Conservation (phyloP, 768 basidiomycete species). For the Rhizopogon salebrosus region DNA sequence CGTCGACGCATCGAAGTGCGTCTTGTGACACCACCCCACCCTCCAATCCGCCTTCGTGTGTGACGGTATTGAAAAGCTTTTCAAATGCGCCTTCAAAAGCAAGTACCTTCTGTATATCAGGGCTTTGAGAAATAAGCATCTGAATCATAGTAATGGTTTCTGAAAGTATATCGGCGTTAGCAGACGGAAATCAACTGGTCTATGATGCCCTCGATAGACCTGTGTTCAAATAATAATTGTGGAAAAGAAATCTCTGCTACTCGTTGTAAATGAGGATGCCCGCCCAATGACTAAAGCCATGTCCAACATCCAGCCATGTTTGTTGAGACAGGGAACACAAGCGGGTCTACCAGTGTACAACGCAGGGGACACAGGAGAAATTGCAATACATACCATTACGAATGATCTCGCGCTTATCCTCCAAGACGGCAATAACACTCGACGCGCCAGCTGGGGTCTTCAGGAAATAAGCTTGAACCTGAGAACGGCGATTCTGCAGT, state of each 20-base stretch:
- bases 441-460: slow-evolving; percentile 74
- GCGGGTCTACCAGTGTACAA: slow-evolving; percentile 3
- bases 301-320: background rate
- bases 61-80: slow-evolving; percentile 84
- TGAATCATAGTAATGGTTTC: slow-evolving; percentile 85
- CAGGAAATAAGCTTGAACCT: slow-evolving; percentile 88
- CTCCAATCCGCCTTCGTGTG: slow-evolving; percentile 86
- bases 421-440: slow-evolving; percentile 68
- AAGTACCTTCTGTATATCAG: slow-evolving; percentile 93
- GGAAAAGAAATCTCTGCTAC: background rate
- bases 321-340: slow-evolving; percentile 2
- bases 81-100: slow-evolving; percentile 98
- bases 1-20: slow-evolving; percentile 80
- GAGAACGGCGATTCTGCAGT: slow-evolving; percentile 74
- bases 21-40: slow-evolving; percentile 84
- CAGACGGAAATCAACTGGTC: background rate
- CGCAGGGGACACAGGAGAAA: background rate
- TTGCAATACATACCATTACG: slow-evolving; percentile 61
- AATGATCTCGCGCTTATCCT: slow-evolving; percentile 86
- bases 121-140: slow-evolving; percentile 74
- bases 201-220: background rate
- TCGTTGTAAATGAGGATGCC: background rate
- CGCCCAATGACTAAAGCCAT: background rate
- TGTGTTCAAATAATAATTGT: background rate
- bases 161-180: slow-evolving; percentile 23